Base-by-base conservation (phyloP, 2,329 filamentous ascomycete species). In the Ceratocystis diversiconidia region DNA sequence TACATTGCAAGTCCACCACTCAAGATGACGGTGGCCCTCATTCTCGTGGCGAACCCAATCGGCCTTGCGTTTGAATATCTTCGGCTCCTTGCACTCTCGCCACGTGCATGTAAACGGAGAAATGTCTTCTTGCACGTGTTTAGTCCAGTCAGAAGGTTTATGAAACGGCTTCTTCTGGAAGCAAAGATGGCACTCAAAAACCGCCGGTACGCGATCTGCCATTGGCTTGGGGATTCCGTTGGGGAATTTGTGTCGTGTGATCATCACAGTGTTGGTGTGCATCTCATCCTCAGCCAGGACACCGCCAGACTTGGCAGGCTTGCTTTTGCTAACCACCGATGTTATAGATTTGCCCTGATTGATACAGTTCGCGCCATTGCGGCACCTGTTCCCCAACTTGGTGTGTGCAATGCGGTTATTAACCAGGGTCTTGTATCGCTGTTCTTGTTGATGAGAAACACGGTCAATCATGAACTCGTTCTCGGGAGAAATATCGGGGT, bases 31-130 rank as follows among this genome's bases (percentile, higher is more conserved):
- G 73, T 96, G 92, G 30, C 88, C 85, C 75, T 96, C 92, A 70
- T 92, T 95, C 73, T 96, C 92, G 71, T 96, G 92, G 36, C 92
- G 84, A 25, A 96, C 90, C 92, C 92, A 96, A 73, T 96, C 92
- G 15, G 92, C 92, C 75, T 96, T 96, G 61, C 91, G 84, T 76
- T 96, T 96, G 79, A 96, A 96, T 44, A 90, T 91, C 75, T 95
- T 95, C 19, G 89, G 85, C 61, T 95, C 90, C 7, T 83, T 82
- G 72, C 92, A 96, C 62, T 84, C 81, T 1, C 88, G 85, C 77
- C 92, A 96, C 0, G 91, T 96, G 75, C 92, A 96, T 2, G 90
- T 95, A 70, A 96, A 96, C 0, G 92, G 92, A 72, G 94, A 89
- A 0, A 96, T 85, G 73, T 96, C 92, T 75, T 96, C 92, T 70